These are phyloP conservation scores for Aspergillus indologenus DNA, from an alignment of 495 filamentous ascomycete genomes.

Conservation along the genomic window DNA sequence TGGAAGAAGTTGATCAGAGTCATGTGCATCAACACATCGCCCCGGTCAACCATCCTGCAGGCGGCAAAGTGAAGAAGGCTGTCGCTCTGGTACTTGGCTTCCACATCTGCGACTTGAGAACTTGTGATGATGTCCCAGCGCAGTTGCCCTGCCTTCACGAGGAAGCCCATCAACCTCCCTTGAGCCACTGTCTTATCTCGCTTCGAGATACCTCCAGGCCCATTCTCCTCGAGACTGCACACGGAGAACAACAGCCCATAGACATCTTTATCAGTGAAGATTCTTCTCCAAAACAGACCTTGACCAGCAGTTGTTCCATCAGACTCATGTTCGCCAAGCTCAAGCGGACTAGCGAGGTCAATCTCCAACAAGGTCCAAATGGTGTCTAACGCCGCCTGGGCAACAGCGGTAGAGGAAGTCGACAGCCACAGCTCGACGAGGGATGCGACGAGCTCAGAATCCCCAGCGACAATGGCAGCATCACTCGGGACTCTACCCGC, in stretches of 20 bases:
- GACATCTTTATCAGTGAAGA: slow-evolving; percentile 64
- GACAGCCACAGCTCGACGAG: slow-evolving; percentile 72
- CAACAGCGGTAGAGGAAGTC: slow-evolving; percentile 67
- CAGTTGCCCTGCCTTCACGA: slow-evolving; percentile 62
- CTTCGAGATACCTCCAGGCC: slow-evolving; percentile 46
- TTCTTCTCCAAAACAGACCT: slow-evolving; percentile 67
- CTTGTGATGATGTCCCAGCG: slow-evolving; percentile 60
- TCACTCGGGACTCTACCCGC: slow-evolving; percentile 59
- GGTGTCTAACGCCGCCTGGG: slow-evolving; percentile 61
- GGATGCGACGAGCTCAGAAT: slow-evolving; percentile 56
- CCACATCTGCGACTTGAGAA: slow-evolving; percentile 59
- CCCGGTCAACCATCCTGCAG: slow-evolving; percentile 67
- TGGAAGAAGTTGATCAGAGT: slow-evolving; percentile 74
- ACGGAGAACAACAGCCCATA: slow-evolving; percentile 63
- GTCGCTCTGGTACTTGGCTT: slow-evolving; percentile 47
- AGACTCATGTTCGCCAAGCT: slow-evolving; percentile 43
- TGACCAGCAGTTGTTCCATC: slow-evolving; percentile 50
- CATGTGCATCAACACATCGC: slow-evolving; percentile 77
- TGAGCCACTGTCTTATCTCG: slow-evolving; percentile 74
- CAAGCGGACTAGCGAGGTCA: slow-evolving; percentile 48
- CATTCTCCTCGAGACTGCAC: slow-evolving; percentile 48
- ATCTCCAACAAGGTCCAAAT: slow-evolving; percentile 69
- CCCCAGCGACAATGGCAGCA: slow-evolving; percentile 64
- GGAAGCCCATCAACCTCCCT: slow-evolving; percentile 66
- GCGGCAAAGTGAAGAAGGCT: slow-evolving; percentile 75